Evolutionary conservation across 139 green algal species (phyloP).

Genomic region (Chlorella sp.): DNA sequence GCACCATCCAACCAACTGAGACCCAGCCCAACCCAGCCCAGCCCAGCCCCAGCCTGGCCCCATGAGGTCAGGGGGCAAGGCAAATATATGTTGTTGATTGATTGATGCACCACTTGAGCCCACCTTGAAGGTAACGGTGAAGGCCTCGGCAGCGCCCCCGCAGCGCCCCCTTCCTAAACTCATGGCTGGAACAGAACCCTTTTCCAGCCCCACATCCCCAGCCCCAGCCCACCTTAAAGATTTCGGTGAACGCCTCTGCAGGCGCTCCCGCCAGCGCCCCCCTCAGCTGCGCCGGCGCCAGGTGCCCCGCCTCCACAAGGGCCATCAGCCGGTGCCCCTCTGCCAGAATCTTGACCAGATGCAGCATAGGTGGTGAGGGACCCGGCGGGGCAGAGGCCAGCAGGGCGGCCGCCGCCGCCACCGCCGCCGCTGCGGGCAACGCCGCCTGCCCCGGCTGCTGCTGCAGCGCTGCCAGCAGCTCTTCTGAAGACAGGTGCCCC

Average conservation of each 20-base stretch:
- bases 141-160: too few relatives aligned
- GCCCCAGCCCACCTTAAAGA: too few relatives aligned
- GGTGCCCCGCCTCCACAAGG: slow-evolving; percentile 14
- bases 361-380: neutral
- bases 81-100: too few relatives aligned
- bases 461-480: slow-evolving; percentile 3
- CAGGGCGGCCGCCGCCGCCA: neutral
- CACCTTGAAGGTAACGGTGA: too few relatives aligned
- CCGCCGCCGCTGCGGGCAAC: neutral
- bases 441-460: neutral
- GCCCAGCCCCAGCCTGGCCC: too few relatives aligned
- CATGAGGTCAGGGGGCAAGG: too few relatives aligned
- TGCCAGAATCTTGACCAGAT: neutral
- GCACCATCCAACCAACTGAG: too few relatives aligned
- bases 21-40: too few relatives aligned
- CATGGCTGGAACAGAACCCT: neutral
- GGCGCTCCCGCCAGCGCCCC: neutral
- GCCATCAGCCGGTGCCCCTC: slow-evolving; percentile 8
- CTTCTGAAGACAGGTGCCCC: neutral
- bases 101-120: too few relatives aligned
- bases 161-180: too few relatives aligned
- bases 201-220: neutral
- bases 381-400: neutral
- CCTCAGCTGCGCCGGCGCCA: neutral
- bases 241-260: neutral